Conservation (phyloP, 768 basidiomycete species). For the Gloeostereum incarnatum region DNA sequence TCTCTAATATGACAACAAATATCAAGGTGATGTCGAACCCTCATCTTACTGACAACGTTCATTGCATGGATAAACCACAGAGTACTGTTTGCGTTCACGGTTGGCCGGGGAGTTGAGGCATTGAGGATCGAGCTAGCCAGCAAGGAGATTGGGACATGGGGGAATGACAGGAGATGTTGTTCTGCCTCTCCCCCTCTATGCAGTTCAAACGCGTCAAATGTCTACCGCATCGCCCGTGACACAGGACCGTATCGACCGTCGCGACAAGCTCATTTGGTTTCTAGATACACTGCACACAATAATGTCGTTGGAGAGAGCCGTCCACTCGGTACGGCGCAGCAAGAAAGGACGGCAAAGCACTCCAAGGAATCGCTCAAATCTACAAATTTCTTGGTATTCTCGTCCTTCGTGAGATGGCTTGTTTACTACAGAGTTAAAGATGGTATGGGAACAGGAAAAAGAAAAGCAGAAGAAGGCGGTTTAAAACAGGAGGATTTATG, state of each 20-base stretch:
- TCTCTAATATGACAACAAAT: no score
- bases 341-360: neutral
- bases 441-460: neutral
- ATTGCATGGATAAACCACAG: no score
- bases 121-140: no score
- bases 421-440: neutral
- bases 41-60: no score
- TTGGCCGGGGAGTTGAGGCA: no score
- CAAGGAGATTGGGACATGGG: no score
- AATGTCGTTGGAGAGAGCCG: neutral
- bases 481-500: constrained; percentile 9
- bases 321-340: neutral
- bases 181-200: no score
- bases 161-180: no score
- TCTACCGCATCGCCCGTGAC: neutral
- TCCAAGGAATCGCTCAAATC: neutral
- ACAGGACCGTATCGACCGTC: neutral
- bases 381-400: neutral
- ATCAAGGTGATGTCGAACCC: no score
- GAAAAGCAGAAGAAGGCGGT: neutral
- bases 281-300: neutral
- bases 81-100: no score
- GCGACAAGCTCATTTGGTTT: neutral
- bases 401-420: neutral
- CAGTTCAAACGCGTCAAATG: no score